Base-by-base conservation (phyloP, 345 rosid genomes). In the Ceriops tagal region DNA sequence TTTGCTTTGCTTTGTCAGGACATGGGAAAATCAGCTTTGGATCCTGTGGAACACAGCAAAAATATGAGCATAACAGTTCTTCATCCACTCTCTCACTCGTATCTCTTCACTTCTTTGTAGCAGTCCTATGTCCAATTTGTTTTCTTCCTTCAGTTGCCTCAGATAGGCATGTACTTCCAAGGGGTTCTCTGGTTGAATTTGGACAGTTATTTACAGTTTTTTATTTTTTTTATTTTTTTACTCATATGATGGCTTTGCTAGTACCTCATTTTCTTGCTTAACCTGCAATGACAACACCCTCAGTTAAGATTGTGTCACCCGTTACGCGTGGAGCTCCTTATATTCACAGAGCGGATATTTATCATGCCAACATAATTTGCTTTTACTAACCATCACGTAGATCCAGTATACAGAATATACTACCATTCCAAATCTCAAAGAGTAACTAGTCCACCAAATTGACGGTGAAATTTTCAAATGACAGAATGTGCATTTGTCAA, bases 51-150 rank as follows among this genome's bases (percentile, higher is more conserved):
- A 76, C 26, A 71, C 79, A 61, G 64, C 21, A 49, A 76, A 76
- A 13, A 76, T 71, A 39, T 71, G 67, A 27, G 75, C 72, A 55
- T 53, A 76, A 56, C 53, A 61, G 30, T 53, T 55, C 53, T 76
- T 72, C 79, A 71, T 76, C 79, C 71, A 76, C 61, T 76, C 79
- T 55, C 71, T 70, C 26, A 71, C 71, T 31, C 75, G 61, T 32
- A 71, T 55, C 67, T 66, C 66, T 7, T 57, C 79, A 46, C 62
- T 70, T 66, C 58, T 43, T 47, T 53, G 68, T 31, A 61, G 56
- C 51, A 75, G 68, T 46, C 64, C 75, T 8, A 61, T 53, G 9
- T 76, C 75, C 79, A 76, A 66, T 57, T 76, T 71, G 58, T 76
- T 76, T 60, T 66, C 79, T 55, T 65, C 71, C 53, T 71, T 65